Percentiles rank a stretch among this genome's conserved stretches.
Conservation (phyloP, 352 stramenopile genomes). For the Halophytophthora polymorphica region DNA sequence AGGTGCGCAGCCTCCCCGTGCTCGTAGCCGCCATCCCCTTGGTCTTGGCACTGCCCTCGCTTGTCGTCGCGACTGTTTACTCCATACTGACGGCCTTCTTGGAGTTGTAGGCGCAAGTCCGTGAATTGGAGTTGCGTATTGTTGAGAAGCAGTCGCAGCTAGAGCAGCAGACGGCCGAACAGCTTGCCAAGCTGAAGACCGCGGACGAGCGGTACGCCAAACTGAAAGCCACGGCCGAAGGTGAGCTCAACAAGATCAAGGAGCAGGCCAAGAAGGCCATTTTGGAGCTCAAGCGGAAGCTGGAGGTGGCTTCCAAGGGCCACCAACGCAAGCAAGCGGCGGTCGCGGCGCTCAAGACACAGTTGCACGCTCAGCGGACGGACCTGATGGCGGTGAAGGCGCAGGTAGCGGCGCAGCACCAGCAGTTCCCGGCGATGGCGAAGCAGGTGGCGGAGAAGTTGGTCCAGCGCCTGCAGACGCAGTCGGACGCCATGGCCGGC, state of each 20-base stretch:
- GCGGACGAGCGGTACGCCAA: constrained; percentile 74
- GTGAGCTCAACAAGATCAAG: constrained; percentile 80
- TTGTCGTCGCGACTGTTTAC: background rate
- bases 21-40: background rate
- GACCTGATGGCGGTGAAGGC: constrained; percentile 50
- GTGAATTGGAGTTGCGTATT: constrained; percentile 34
- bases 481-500: constrained; percentile 75
- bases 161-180: constrained; percentile 49
- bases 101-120: constrained; percentile 40
- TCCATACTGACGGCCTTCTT: too few species aligned
- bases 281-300: constrained; percentile 74
- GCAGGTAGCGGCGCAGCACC: constrained; percentile 47
- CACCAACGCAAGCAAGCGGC: constrained; percentile 55
- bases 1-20: constrained; percentile 13
- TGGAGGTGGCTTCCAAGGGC: constrained; percentile 57
- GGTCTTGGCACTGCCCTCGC: background rate
- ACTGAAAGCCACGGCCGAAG: constrained; percentile 71
- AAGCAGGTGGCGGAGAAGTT: constrained; percentile 80
- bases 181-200: constrained; percentile 40
- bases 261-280: constrained; percentile 88
- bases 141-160: constrained; percentile 36
- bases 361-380: constrained; percentile 56
- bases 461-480: constrained; percentile 61
- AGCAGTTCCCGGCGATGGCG: constrained; percentile 52
- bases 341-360: constrained; percentile 33